phyloP scores from a whole-genome alignment of 2,329 filamentous ascomycete species.

The Colletotrichum cereale region DNA sequence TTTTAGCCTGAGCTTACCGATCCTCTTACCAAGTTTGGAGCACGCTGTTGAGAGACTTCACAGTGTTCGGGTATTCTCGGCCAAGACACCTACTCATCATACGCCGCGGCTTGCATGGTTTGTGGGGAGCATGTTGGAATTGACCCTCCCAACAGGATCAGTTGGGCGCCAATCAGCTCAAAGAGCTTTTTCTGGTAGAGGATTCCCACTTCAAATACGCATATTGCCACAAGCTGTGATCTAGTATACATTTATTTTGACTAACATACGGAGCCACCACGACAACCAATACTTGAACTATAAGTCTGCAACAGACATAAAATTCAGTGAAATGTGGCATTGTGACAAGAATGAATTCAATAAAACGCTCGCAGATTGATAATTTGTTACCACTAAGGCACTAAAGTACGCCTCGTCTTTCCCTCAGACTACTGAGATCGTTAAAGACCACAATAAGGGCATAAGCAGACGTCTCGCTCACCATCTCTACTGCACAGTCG shows the following conservation, averaged over 20 bases:
- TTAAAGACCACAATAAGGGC: no score
- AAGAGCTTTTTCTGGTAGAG: background rate
- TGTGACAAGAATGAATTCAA: background rate
- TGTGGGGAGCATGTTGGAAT: conserved; percentile 19
- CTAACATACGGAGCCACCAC: background rate
- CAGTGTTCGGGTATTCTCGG: background rate
- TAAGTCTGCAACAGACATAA: no score
- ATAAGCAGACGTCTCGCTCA: no score
- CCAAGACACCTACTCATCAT: background rate
- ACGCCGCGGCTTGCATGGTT: background rate
- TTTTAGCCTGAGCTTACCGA: background rate
- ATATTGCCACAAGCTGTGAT: background rate
- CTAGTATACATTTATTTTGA: background rate
- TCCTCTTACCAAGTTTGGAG: background rate
- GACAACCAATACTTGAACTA: background rate
- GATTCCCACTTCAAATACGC: background rate
- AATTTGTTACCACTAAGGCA: no score
- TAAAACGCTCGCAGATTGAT: background rate
- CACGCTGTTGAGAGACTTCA: background rate
- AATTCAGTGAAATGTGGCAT: no score
- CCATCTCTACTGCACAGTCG: no score
- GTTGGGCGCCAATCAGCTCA: conserved; percentile 20
- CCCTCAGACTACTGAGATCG: no score
- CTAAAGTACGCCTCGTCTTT: no score
- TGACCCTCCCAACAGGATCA: background rate